phyloP scores from a whole-genome alignment of 805 yeast species.

The Torulaspora delbrueckii region DNA sequence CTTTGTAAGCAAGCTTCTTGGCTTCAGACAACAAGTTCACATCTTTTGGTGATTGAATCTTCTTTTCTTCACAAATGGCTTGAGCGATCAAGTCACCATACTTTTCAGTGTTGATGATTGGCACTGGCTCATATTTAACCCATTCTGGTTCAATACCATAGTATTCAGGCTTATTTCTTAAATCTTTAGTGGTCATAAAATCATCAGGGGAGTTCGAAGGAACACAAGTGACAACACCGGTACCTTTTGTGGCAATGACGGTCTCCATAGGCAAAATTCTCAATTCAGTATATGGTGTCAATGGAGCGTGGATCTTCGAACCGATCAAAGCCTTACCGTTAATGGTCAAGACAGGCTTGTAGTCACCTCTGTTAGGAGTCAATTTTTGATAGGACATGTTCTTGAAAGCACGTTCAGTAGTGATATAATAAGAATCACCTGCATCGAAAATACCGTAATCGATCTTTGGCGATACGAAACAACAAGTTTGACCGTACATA shows the following conservation, averaged over 20 bases:
- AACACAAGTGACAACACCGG: conserved; percentile 98
- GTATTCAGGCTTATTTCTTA: conserved; percentile 84
- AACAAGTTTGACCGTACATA: conserved; percentile 97
- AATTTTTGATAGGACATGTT: conserved; percentile 94
- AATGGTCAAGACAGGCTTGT: conserved; percentile 52
- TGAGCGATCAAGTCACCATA: conserved; percentile 90
- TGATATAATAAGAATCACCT: conserved; percentile 68
- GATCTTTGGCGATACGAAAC: conserved; percentile 94
- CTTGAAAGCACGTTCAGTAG: conserved; percentile 93
- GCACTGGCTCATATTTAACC: conserved; percentile 69
- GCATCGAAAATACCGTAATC: conserved; percentile 87
- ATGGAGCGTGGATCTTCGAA: conserved; percentile 79
- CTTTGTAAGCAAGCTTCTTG: conserved; percentile 92
- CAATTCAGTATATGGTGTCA: conserved; percentile 61
- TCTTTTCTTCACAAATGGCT: conserved; percentile 72
- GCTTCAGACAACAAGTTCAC: conserved; percentile 81
- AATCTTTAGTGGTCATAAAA: conserved; percentile 77
- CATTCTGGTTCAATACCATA: conserved; percentile 81
- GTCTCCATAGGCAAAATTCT: conserved; percentile 97
- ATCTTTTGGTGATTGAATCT: conserved; percentile 94
- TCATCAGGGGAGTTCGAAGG: conserved; percentile 99
- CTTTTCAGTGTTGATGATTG: conserved; percentile 73
- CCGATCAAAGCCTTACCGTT: conserved; percentile 78
- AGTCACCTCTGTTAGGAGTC: conserved; percentile 83
- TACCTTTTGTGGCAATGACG: conserved; percentile 90